A percentile compares a stretch with the other conserved stretches of the same genome.
Evolutionary conservation across 805 yeast species (phyloP).

Genomic region (Kregervanrija pseudodelftensis): DNA sequence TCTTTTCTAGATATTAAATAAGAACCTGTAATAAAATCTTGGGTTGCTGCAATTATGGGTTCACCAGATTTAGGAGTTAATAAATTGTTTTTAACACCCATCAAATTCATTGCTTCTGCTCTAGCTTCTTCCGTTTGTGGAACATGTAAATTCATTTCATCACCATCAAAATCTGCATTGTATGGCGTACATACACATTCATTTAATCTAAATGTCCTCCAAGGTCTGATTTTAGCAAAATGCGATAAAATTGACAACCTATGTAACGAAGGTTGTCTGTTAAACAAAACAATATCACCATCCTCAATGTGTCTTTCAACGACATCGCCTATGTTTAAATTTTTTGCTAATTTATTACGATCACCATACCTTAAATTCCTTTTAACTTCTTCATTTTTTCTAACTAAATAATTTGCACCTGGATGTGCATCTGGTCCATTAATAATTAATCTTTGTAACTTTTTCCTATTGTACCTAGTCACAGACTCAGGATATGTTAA

Average conservation of each 20-base stretch:
- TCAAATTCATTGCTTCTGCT: slow-evolving; percentile 95
- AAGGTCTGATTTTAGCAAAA: slow-evolving; percentile 92
- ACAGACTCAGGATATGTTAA: slow-evolving; percentile 94
- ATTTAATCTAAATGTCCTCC: slow-evolving; percentile 95
- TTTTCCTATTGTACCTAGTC: slow-evolving; percentile 76
- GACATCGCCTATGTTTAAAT: slow-evolving; percentile 78
- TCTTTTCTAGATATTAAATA: slow-evolving; percentile 90
- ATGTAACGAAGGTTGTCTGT: slow-evolving; percentile 97
- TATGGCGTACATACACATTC: slow-evolving; percentile 99
- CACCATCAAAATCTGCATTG: slow-evolving; percentile 99
- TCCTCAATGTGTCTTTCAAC: slow-evolving; percentile 97
- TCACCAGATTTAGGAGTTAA: slow-evolving; percentile 97
- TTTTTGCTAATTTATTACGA: slow-evolving; percentile 65
- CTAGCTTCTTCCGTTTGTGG: slow-evolving; percentile 98
- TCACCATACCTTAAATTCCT: slow-evolving; percentile 88
- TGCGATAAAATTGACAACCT: slow-evolving; percentile 90
- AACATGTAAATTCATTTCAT: slow-evolving; percentile 98
- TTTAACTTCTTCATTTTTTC: slow-evolving; percentile 77
- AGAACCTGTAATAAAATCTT: slow-evolving; percentile 97
- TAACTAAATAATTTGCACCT: slow-evolving; percentile 89
- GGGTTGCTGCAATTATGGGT: slow-evolving; percentile 99
- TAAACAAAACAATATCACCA: slow-evolving; percentile 92
- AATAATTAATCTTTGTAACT: slow-evolving; percentile 63
- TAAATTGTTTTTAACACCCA: slow-evolving; percentile 95
- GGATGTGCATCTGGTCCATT: slow-evolving; percentile 91